These are phyloP conservation scores for Alternaria burnsii DNA, from an alignment of 2,329 filamentous ascomycete species.

Conservation along the genomic window DNA sequence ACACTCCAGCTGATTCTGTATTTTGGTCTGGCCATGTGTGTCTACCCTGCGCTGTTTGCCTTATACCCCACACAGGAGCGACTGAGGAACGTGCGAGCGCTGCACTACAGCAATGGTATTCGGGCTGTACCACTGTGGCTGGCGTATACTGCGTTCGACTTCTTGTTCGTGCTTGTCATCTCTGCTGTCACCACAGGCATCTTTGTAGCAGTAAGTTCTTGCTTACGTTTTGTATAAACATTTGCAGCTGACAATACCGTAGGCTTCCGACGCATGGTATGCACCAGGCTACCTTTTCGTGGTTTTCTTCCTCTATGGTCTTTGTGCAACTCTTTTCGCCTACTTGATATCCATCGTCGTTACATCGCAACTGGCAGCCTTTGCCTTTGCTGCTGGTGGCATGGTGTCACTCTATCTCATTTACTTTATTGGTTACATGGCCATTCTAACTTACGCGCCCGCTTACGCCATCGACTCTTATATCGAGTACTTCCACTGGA, in stretches of 20 bases:
- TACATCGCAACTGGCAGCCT: conserved; percentile 80
- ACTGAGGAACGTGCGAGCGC: conserved; percentile 77
- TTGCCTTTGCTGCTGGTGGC: conserved; percentile 80
- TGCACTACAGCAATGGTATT: conserved; percentile 93
- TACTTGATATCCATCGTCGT: conserved; percentile 85
- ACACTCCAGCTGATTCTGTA: conserved; percentile 83
- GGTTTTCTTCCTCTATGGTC: conserved; percentile 80
- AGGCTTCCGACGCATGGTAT: conserved; percentile 73
- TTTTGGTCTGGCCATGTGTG: conserved; percentile 78
- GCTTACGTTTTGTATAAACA: background rate
- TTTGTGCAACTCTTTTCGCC: conserved; percentile 77
- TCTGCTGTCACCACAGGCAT: conserved; percentile 73
- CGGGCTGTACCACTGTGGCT: conserved; percentile 83
- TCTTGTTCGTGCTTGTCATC: conserved; percentile 72
- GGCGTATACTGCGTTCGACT: conserved; percentile 84
- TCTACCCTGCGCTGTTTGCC: conserved; percentile 86
- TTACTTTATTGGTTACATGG: conserved; percentile 59
- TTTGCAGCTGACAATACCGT: conserved; percentile 18
- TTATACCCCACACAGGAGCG: conserved; percentile 89
- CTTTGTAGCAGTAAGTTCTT: conserved; percentile 63
- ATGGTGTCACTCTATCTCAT: conserved; percentile 67
- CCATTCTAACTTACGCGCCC: conserved; percentile 76
- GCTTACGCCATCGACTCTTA: conserved; percentile 72
- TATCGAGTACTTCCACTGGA: conserved; percentile 76
- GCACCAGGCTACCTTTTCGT: conserved; percentile 82